Base-by-base conservation (phyloP, 2,329 filamentous ascomycete species). In the Cadophora malorum region DNA sequence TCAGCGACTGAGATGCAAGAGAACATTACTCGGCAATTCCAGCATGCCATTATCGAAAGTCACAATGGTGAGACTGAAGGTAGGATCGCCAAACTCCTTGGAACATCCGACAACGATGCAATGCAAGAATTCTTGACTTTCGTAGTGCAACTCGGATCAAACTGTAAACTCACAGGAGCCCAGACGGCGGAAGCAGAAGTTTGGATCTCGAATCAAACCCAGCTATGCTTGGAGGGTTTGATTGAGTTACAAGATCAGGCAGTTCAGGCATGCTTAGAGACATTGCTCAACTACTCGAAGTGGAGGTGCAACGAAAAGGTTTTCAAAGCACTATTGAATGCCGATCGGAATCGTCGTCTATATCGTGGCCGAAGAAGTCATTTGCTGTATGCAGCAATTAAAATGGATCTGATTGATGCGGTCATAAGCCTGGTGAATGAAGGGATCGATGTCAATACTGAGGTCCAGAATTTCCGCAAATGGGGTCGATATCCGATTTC, bases 391-490 rank as follows among this genome's bases (percentile, higher is more conserved):
- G 1, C 1, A 19, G 59, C 59, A 23, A 19, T 62, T 10, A 14
- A 31, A 7, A 12, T 31, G 4, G 16, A 50, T 12, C 19, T 28
- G 21, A 19, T 14, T 19, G 25, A 49, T 8, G 14, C 16, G n/a
- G 41, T 62, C 16, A 14, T 10, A 23, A 31, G 7, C 8, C 23
- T 62, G 8, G 9, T 62, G 5, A 23, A 25, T 9, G 59, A 62
- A 49, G 59, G 59, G 8, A 62, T 62, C 19, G 41, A 62, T 62
- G 38, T 62, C 38, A 62, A 62, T 12, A 4, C 4, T 8, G 41
- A 25, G 19, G 35, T 59, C 12, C 28, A 28, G 28, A 28, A 5
- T 28, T 28, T 28, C 28, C 5, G 28, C 28, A 5, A 28, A 28
- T 28, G 28, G 28, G 5, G 28, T 4, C 8, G 31, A 3, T 1